A percentile compares a stretch with the other conserved stretches of the same genome.
Conservation (phyloP, 257 asterid species). For the Avicennia marina region DNA sequence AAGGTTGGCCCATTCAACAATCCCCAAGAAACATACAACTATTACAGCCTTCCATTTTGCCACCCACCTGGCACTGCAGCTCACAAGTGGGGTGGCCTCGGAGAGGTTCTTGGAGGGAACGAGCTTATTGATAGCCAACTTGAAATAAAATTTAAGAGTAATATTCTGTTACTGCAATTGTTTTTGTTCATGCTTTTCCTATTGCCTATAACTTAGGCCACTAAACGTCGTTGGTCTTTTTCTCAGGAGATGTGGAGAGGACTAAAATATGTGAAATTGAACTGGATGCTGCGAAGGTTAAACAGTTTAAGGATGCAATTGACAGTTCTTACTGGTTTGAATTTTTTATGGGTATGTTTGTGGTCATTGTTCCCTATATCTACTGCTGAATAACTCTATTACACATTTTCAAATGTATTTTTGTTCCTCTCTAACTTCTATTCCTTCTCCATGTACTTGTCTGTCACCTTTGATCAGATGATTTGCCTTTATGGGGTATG, state of each 20-base stretch:
- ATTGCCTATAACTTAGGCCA: background rate
- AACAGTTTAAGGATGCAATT: conserved; percentile 64
- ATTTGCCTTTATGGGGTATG: conserved; percentile 97
- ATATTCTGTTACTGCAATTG: conserved; percentile 18
- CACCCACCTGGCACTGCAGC: conserved; percentile 58
- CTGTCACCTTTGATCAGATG: conserved; percentile 56
- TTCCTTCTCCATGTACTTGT: conserved; percentile 17
- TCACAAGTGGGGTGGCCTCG: conserved; percentile 99
- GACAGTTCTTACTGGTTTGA: conserved; percentile 71
- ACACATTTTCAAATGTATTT: background rate
- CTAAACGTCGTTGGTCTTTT: background rate
- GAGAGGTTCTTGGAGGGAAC: conserved; percentile 98
- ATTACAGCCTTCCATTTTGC: conserved; percentile 91
- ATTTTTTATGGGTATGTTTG: conserved; percentile 54
- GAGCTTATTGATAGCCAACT: conserved; percentile 94
- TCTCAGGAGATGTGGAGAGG: conserved; percentile 60
- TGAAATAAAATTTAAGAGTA: conserved; percentile 77
- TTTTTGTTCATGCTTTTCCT: conserved; percentile 10
- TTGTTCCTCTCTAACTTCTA: conserved; percentile 24
- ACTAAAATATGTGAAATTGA: conserved; percentile 52
- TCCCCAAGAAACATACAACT: conserved; percentile 98
- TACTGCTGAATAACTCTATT: background rate
- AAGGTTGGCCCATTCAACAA: conserved; percentile 97
- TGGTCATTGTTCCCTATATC: background rate
- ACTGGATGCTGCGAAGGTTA: conserved; percentile 50